Percentiles rank a stretch among this genome's conserved stretches.
Evolutionary conservation across 257 asterid genomes (phyloP).

Genomic region (Nicotiana sylvestris): DNA sequence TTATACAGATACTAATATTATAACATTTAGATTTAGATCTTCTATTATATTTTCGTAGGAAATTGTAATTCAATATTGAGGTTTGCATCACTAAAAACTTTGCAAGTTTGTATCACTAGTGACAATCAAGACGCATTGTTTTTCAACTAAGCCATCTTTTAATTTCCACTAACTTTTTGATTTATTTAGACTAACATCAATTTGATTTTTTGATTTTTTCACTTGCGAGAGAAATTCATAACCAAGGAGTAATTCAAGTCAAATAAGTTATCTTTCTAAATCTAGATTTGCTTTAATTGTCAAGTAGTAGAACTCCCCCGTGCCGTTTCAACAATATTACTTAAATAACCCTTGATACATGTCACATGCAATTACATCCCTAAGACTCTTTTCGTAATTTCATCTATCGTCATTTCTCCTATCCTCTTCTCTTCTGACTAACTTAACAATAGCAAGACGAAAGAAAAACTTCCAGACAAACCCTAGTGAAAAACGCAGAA

Average conservation of each 20-base stretch:
- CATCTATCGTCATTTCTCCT: constrained; percentile 2
- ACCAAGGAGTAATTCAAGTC: background rate
- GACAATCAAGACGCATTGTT: too few relatives aligned
- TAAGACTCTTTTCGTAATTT: background rate
- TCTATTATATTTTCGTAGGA: too few relatives aligned
- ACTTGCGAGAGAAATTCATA: too few relatives aligned
- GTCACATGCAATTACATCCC: background rate
- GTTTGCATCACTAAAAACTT: too few relatives aligned
- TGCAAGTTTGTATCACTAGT: too few relatives aligned
- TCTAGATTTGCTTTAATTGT: background rate
- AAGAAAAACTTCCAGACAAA: background rate
- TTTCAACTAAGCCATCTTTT: too few relatives aligned
- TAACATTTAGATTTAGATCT: too few relatives aligned
- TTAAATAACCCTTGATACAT: background rate
- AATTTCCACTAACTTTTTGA: too few relatives aligned
- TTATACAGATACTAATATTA: too few relatives aligned
- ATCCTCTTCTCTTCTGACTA: background rate
- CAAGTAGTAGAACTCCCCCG: background rate
- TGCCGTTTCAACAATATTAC: background rate
- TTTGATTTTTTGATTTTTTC: too few relatives aligned
- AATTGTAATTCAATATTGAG: background rate
- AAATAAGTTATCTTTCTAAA: background rate
- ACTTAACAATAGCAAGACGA: background rate
- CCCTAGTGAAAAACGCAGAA: constrained; percentile 3
- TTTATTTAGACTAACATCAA: too few relatives aligned